These are phyloP conservation scores for Acer negundo DNA, from an alignment of 345 rosid species.

Conservation along the genomic window DNA sequence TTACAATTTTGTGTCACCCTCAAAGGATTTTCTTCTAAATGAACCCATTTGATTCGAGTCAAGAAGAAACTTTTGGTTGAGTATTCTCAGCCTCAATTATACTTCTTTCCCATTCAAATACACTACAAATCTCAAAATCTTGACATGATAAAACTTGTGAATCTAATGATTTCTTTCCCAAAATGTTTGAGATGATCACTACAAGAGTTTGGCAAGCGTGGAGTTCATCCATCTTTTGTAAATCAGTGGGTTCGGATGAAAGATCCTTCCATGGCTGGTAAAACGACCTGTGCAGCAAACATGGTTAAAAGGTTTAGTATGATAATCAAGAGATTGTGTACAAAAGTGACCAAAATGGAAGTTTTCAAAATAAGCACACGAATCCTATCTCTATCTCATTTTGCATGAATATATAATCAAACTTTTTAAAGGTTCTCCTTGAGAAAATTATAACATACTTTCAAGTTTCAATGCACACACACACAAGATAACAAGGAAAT, in stretches of 20 bases:
- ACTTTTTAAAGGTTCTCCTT: background rate
- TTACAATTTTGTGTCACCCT: background rate
- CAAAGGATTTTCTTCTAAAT: background rate
- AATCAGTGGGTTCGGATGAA: slow-evolving; percentile 38
- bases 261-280: slow-evolving; percentile 64
- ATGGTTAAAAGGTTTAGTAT: background rate
- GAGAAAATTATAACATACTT: background rate
- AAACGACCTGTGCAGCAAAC: slow-evolving; percentile 62
- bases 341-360: background rate
- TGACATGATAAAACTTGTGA: slow-evolving; percentile 28
- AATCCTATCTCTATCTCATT: background rate
- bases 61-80: background rate
- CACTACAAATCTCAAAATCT: slow-evolving; percentile 40
- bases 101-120: slow-evolving; percentile 65
- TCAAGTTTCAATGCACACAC: too few species aligned
- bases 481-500: background rate
- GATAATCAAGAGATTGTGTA: background rate
- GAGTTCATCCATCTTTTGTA: slow-evolving; percentile 54
- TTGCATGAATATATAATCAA: background rate
- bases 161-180: slow-evolving; percentile 41
- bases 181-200: slow-evolving; percentile 39
- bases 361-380: background rate
- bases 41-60: background rate
- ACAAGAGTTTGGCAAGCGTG: slow-evolving; percentile 67
- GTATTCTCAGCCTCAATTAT: slow-evolving; percentile 25